Base-by-base conservation (phyloP, 257 asterid species). In the Forsythia suspensa region DNA sequence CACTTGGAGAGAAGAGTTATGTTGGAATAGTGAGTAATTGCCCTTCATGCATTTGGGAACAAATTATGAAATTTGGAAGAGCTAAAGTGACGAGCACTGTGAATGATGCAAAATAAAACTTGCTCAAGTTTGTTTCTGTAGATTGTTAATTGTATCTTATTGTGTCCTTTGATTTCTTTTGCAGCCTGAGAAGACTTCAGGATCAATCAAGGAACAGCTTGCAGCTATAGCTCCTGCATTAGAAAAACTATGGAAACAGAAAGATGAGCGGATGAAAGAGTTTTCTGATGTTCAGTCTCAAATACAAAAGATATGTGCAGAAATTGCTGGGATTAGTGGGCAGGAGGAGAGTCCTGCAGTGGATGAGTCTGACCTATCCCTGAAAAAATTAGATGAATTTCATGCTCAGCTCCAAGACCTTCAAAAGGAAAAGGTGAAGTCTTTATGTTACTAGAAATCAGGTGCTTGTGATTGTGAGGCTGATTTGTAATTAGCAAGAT, bases 211-310 rank as follows among this genome's bases (percentile, higher is more conserved):
- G 84, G 92, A 90, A 84, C 95, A 90, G 74, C 92, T 90, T 82
- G 91, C 87, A 67, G 91, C 91, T 75, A 88, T 88, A 76, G 89
- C 89, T 65, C 95, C 95, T 16, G 79, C 84, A 24, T 75, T 89
- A 79, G 97, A 96, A 77, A 91, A 94, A 74, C 87, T 92, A 70
- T 91, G 96, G 96, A 79, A 87, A 74, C 92, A 90, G 83, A 96
- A 96, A 83, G 97, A 96, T 73, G 97, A 92, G 80, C 89, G 94
- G 85, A 86, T 90, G 74, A 88, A 88, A 57, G 97, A 96, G 77
- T 94, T 96, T 81, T 85, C 89, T 73, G 97, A 96, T 76, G 98
- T 96, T 75, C 99, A 90, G 81, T 92, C 87, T 75, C 99, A 94
- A 80, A 96, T 96, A 79, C 96, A 87, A 76, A 91, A 87, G 87